Base-by-base conservation (phyloP, 768 basidiomycete genomes). In the Boletales sp. region DNA sequence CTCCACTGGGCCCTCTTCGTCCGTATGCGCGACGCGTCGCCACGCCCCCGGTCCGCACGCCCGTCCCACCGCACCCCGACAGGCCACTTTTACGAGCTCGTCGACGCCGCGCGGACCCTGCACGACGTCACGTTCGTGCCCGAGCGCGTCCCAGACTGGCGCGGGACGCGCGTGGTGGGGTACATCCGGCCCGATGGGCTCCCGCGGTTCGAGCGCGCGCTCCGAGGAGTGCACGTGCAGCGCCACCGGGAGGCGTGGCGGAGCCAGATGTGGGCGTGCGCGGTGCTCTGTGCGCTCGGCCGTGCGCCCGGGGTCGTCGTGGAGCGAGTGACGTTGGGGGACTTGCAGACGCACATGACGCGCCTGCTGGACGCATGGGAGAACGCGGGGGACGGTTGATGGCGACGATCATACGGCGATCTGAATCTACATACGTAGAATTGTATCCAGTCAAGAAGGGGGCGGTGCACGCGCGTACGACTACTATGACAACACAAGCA, bases 1-100 rank as follows among this genome's bases (percentile, higher is more conserved):
- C 56, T 63, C 3, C 65, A 67, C 46, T 67, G 66, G 66, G 64
- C 62, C 32, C 56, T 67, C 49, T 65, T 65, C n/a, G 33, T 69
- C n/a, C 63, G 57, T 17, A 65, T 59, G 5, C 10, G 30, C 46
- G 0, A 51, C 12, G 25, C 12, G 12, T 21, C 21, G 11, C 46
- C 21, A 18, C 41, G 21, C 19, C 40, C 14, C 33, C 17, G 14
- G 13, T 28, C 25, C 25, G 5, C 25, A 28, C 25, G 6, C 6
- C 25, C 25, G 25, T 28, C 25, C 25, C 5, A 28, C 7, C 25
- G 25, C 25, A 28, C 41, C 4, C 25, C 48, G 18, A 41, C 42
- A 5, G 67, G 66, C 31, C 57, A 65, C 41, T 55, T 58, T 44
- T 67, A 69, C 48, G 61, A 69, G 44, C 32, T 67, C 14, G 54